Evolutionary conservation across 2,329 filamentous ascomycete species (phyloP), one percentile per base, ranked within the genome.

Genomic region (Epichloe scottii): DNA sequence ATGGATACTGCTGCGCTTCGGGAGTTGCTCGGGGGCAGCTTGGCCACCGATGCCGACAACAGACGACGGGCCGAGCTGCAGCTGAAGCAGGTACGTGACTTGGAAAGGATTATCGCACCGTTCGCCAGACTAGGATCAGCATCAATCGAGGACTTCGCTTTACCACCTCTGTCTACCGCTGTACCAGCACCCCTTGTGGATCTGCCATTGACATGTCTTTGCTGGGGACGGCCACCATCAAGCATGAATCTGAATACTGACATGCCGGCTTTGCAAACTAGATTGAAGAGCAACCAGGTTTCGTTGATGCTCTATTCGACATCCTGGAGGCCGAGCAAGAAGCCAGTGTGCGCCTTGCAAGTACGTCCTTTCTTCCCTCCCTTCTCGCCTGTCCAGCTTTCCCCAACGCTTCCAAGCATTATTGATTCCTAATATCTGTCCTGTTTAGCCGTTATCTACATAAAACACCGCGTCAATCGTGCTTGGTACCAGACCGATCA

Each of bases 381-480:
- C 17, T 8, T 12, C 54, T 49, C 55, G 48, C 49, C 46, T 23
- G 34, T 34, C 17, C 15, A 3, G 33, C 50, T 54, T 50, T 39
- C 46, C 21, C 44, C 40, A 40, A 44, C 42, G 46, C 23, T n/a
- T 41, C 21, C 11, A 40, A 41, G 51, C 46, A 58, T 58, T 51
- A 58, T 55, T 45, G 40, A 43, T 26, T 38, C 50, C 48, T 14
- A 51, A 51, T 21, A 34, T 48, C 4, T 12, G 14, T 21, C 11
- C 44, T 52, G 46, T 50, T 55, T 68, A 96, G 91, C 89, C 63
- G 90, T 91, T 64, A 88, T 98, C 61, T 98, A 97, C 72, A 82
- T 97, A 67, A 98, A 98, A 75, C 97, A 98, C 72, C 86, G 90
- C 66, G 86, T 97, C 67, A 91, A 87, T 68, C 86, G 90, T 65